Conservation (phyloP, 331 rosid genomes). For the Pyrus hybrid region DNA sequence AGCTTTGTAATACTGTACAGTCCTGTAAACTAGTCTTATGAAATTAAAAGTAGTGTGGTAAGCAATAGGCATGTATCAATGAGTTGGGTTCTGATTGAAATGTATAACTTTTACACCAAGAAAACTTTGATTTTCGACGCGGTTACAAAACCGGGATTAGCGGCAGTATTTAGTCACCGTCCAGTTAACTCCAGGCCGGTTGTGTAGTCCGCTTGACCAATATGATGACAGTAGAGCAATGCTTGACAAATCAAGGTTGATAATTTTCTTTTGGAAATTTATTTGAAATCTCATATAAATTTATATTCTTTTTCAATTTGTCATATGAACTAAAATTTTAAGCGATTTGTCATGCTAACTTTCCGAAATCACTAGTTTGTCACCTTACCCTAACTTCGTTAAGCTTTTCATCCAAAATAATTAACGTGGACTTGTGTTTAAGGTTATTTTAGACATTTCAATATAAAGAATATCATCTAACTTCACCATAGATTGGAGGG, state of each 20-base stretch:
- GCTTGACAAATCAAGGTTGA: background rate
- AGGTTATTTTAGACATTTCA: no score
- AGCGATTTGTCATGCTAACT: no score
- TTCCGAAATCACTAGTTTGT: no score
- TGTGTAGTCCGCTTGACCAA: background rate
- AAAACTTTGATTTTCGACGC: background rate
- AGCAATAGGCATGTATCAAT: background rate
- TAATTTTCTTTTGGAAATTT: no score
- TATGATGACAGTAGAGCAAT: background rate
- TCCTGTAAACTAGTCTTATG: background rate
- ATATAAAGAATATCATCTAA: no score
- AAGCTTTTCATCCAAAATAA: no score
- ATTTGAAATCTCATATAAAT: no score
- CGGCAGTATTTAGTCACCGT: background rate
- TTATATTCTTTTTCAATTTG: no score
- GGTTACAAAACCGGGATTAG: background rate
- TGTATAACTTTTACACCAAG: background rate
- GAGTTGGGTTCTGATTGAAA: background rate
- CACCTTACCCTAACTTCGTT: no score
- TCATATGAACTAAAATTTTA: no score
- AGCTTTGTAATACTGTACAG: background rate
- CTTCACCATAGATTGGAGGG: no score
- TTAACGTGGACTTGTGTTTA: no score
- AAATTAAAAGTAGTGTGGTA: background rate
- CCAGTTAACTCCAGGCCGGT: background rate